A percentile compares a stretch with the other conserved stretches of the same genome.
Conservation (phyloP, 257 asterid species). For the Nemophila menziesii region DNA sequence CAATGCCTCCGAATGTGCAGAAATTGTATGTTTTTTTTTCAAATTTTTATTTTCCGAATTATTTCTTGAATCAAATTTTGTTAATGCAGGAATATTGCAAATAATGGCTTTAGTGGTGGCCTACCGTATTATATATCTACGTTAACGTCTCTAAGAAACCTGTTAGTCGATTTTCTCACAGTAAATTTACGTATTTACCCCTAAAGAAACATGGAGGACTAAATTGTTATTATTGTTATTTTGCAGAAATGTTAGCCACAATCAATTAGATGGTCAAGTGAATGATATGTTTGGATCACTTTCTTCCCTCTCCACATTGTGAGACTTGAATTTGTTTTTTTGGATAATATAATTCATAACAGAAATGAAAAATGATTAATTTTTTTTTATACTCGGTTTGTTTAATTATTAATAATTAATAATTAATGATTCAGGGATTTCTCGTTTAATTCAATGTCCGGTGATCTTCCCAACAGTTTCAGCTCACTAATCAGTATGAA, state of each 20-base stretch:
- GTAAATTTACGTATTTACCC: background rate
- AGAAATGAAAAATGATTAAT: background rate
- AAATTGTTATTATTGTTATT: background rate
- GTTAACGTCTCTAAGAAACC: constrained; percentile 53
- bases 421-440: constrained; percentile 57
- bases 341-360: background rate
- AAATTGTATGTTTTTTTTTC: constrained; percentile 48
- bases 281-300: constrained; percentile 39
- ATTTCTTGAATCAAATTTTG: constrained; percentile 8
- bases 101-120: constrained; percentile 44
- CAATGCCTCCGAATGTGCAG: constrained; percentile 62
- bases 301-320: constrained; percentile 63
- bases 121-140: constrained; percentile 67
- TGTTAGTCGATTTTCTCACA: constrained; percentile 41
- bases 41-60: background rate
- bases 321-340: constrained; percentile 22
- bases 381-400: constrained; percentile 3
- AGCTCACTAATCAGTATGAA: constrained; percentile 36
- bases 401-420: constrained; percentile 3
- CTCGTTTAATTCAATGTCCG: constrained; percentile 61
- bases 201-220: background rate
- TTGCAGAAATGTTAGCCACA: constrained; percentile 71
- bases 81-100: constrained; percentile 65
- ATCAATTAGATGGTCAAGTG: constrained; percentile 55
- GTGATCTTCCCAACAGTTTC: constrained; percentile 73